Evolutionary conservation across 1,284 basidiomycete species (phyloP), one percentile per base, ranked within the genome.

Genomic region (Afroboletus lepidellus): DNA sequence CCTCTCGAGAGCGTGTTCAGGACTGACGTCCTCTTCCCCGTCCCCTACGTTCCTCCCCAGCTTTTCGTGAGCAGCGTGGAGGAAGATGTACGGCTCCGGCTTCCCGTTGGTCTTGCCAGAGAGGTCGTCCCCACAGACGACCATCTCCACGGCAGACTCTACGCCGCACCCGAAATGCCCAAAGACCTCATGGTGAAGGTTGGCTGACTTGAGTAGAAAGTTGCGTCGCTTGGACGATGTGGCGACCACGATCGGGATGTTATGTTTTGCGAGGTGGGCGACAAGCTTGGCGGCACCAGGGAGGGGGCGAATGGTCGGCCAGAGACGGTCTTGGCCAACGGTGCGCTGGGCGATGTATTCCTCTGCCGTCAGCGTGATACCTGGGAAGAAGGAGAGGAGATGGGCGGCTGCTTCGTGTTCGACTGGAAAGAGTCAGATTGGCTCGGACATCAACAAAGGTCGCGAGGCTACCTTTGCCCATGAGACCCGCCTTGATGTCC

Each of bases 401-500:
- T 89, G 77, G 24, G 74, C 69, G 8, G 80, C 79, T 9, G 87
- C 81, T 47, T 80, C 79, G 43, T 74, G 71, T 69, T 89, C 84
- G 56, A 85, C 89, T 92, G 13, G n/a, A 11, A 24, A 16, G 36
- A 5, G 21, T 48, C 12, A 33, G 33, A 34, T 23, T 33, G 34
- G 16, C n/a, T 8, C 16, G 16, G 34, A 18, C 32, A 9, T 3
- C 8, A n/a, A 36, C 34, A 39, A 41, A 16, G 5, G 15, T 6
- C 1, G 8, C 34, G 83, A 57, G n/a, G n/a, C n/a, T 58, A 89
- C 88, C 81, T 76, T 87, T 89, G 47, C 90, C 89, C 89, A 92
- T 92, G 49, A 86, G 79, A 0, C 85, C 85, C 20, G 87, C 84
- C 64, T 92, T 92, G 55, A 91, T 89, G 50, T 88, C 84, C 87